These are phyloP conservation scores for Ganoderma sinense DNA, from an alignment of 1,284 basidiomycete species.

Conservation along the genomic window DNA sequence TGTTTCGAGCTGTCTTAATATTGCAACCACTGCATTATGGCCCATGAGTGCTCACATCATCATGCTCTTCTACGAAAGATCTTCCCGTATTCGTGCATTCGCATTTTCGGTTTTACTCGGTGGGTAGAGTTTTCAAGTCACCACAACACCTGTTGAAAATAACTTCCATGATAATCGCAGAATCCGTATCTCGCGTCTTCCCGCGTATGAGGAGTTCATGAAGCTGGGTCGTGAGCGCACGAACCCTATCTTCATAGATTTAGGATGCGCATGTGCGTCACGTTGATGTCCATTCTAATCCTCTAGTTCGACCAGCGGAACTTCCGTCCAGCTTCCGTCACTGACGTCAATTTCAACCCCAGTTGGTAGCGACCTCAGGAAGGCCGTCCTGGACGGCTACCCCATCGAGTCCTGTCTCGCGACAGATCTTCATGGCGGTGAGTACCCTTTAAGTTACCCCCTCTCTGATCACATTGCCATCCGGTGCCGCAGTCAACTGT, in stretches of 20 bases:
- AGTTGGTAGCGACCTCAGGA: slow-evolving; percentile 54
- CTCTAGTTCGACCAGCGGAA: too few species aligned
- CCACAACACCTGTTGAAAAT: too few species aligned
- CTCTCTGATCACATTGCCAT: too few species aligned
- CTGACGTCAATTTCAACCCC: slow-evolving; percentile 3
- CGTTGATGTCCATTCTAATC: too few species aligned
- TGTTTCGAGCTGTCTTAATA: too few species aligned
- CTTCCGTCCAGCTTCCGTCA: too few species aligned
- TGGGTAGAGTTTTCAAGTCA: slow-evolving; percentile 17
- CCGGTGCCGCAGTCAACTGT: neutral
- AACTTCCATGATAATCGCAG: slow-evolving; percentile 18
- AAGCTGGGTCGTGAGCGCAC: slow-evolving; percentile 45
- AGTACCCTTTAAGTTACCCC: too few species aligned
- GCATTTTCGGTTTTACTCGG: slow-evolving; percentile 27
- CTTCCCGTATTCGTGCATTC: slow-evolving; percentile 30
- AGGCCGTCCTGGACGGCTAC: slow-evolving; percentile 48
- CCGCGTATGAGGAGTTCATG: slow-evolving; percentile 50
- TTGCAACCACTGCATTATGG: too few species aligned
- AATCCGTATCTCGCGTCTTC: slow-evolving; percentile 44
- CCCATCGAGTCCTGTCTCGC: slow-evolving; percentile 44
- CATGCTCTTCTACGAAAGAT: neutral
- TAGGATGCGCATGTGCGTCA: slow-evolving; percentile 55
- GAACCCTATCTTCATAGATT: slow-evolving; percentile 53
- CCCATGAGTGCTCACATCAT: neutral
- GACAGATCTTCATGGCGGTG: slow-evolving; percentile 43